Evolutionary conservation across 2,329 filamentous ascomycete species (phyloP).

Genomic region (Diplodia sapinea): DNA sequence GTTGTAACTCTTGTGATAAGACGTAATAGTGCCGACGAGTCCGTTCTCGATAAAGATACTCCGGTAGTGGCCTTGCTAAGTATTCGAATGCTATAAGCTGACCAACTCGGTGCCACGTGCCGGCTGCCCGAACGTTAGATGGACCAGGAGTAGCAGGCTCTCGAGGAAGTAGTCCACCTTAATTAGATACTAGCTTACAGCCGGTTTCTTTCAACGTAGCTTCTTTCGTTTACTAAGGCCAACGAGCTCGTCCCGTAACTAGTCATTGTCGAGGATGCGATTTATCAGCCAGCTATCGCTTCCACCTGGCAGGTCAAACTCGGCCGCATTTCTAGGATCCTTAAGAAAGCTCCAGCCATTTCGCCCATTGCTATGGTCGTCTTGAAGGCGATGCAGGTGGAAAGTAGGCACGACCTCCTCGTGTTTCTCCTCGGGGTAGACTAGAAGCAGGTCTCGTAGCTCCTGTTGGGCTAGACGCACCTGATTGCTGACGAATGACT

Average conservation of each 20-base stretch:
- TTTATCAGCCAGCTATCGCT: neutral
- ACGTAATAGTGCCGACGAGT: constrained; percentile 36
- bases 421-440: neutral
- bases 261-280: neutral
- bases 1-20: constrained; percentile 37
- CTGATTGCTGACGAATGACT: neutral
- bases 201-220: neutral
- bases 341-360: neutral
- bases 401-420: neutral
- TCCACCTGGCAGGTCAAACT: neutral
- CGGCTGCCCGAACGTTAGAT: constrained; percentile 35
- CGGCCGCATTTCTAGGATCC: neutral
- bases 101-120: constrained; percentile 35
- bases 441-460: neutral
- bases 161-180: constrained; percentile 30
- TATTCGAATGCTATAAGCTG: constrained; percentile 36
- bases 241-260: neutral
- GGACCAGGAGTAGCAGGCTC: constrained; percentile 36
- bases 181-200: neutral
- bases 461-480: neutral
- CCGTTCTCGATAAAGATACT: constrained; percentile 38
- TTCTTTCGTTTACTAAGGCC: too few species aligned
- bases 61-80: constrained; percentile 21
- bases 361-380: neutral
- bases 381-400: neutral